phyloP scores from a whole-genome alignment of 805 yeast genomes.

The Hanseniaspora jakobsenii region DNA sequence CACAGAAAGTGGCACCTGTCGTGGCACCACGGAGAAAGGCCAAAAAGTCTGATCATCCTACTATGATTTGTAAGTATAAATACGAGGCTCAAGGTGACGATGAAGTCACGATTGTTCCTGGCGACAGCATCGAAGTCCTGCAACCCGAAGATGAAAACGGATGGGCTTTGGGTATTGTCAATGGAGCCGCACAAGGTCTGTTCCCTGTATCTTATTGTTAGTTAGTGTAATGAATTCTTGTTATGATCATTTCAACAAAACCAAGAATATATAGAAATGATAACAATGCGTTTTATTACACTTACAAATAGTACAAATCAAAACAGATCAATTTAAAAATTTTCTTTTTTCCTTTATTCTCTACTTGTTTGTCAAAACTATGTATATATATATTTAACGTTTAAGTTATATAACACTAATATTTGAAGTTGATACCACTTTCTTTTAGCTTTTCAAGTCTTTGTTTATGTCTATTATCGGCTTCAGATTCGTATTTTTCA shows the following conservation, averaged over 20 bases:
- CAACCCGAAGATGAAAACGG: slow-evolving; percentile 72
- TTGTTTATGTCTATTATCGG: slow-evolving; percentile 26
- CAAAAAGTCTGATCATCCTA: slow-evolving; percentile 23
- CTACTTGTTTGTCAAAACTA: too few species aligned
- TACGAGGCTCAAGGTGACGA: slow-evolving; percentile 69
- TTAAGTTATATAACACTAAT: too few species aligned
- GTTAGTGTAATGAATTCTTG: not conserved
- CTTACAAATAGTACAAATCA: too few species aligned
- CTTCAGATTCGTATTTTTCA: slow-evolving; percentile 24
- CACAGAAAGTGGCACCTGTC: slow-evolving; percentile 70
- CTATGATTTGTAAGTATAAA: slow-evolving; percentile 60
- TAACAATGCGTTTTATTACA: not conserved
- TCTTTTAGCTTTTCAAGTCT: slow-evolving; percentile 28
- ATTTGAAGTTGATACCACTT: slow-evolving; percentile 31
- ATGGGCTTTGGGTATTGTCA: slow-evolving; percentile 85
- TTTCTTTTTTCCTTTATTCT: too few species aligned
- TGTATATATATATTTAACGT: not conserved
- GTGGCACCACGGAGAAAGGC: slow-evolving; percentile 55
- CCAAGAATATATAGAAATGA: not conserved
- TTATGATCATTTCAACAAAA: not conserved
- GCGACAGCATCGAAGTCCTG: slow-evolving; percentile 59
- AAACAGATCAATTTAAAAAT: too few species aligned
- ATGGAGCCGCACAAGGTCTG: slow-evolving; percentile 47
- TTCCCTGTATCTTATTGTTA: slow-evolving; percentile 70
- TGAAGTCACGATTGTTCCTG: slow-evolving; percentile 59